phyloP scores from a whole-genome alignment of 2,329 filamentous ascomycete species.

The Epichloe scottii region DNA sequence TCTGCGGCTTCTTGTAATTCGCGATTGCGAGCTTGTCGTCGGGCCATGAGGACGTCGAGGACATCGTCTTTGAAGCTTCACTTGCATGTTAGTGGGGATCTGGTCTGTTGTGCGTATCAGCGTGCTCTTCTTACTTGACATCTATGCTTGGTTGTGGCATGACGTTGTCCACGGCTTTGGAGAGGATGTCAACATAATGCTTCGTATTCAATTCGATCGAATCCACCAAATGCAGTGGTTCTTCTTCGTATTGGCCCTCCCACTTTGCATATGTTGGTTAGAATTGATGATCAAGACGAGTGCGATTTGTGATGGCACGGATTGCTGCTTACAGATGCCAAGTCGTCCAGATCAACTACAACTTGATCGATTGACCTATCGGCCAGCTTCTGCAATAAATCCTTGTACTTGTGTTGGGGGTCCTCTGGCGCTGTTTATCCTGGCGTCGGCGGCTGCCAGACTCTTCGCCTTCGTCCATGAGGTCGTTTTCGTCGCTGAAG shows the following conservation, averaged over 20 bases:
- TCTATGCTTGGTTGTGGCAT: conserved; percentile 71
- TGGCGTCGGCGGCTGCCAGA: conserved; percentile 36
- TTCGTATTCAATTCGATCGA: conserved; percentile 86
- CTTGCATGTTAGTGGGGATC: background rate
- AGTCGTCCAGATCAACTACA: conserved; percentile 78
- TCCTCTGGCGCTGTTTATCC: conserved; percentile 34
- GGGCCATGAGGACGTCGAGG: conserved; percentile 89
- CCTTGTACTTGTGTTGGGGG: conserved; percentile 75
- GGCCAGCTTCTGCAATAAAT: conserved; percentile 74
- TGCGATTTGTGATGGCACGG: background rate
- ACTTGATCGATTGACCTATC: conserved; percentile 69
- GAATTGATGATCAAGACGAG: background rate
- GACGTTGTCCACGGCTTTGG: conserved; percentile 73
- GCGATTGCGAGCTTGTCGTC: conserved; percentile 76
- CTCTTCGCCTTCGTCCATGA: conserved; percentile 72
- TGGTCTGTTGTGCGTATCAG: background rate
- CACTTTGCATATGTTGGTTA: conserved; percentile 41
- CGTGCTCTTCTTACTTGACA: conserved; percentile 45
- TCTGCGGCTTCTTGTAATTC: conserved; percentile 57
- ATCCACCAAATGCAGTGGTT: conserved; percentile 55
- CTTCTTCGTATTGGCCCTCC: conserved; percentile 57
- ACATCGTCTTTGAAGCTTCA: conserved; percentile 90
- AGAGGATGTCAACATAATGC: conserved; percentile 88
- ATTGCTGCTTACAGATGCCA: conserved; percentile 48
- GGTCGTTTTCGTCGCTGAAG: conserved; percentile 81